Evolutionary conservation across 768 basidiomycete species (phyloP).

Genomic region (Calocera cornea): DNA sequence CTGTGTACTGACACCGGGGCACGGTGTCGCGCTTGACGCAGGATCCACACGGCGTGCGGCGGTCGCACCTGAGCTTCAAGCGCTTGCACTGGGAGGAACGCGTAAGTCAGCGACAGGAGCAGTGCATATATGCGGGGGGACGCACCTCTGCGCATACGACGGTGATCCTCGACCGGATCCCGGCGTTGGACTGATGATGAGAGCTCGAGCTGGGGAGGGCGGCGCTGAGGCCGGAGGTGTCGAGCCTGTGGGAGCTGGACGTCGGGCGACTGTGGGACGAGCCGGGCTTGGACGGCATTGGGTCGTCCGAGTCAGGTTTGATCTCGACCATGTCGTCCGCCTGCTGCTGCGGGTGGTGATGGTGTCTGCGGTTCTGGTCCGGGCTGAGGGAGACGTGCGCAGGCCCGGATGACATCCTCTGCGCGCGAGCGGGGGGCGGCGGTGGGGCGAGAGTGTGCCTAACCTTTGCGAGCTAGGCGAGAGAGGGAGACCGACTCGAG

Average conservation of each 20-base stretch:
- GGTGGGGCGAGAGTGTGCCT: neutral
- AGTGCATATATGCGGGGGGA: conserved; percentile 8
- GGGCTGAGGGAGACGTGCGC: neutral
- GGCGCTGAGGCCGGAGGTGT: neutral
- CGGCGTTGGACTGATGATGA: neutral
- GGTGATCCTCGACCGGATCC: conserved; percentile 44
- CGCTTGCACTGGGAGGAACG: conserved; percentile 54
- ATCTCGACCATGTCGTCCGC: neutral
- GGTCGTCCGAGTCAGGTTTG: neutral
- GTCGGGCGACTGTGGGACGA: neutral
- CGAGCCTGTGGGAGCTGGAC: neutral
- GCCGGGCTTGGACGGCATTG: neutral
- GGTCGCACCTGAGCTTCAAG: conserved; percentile 73
- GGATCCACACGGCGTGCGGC: conserved; percentile 59
- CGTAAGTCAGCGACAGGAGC: neutral
- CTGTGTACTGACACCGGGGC: conserved; percentile 58
- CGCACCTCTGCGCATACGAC: conserved; percentile 70
- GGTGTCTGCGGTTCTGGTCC: neutral
- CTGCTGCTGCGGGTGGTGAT: neutral
- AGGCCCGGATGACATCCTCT: neutral
- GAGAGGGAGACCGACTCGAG: neutral
- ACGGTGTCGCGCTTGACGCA: conserved; percentile 71
- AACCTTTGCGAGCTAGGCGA: neutral
- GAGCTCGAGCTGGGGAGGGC: neutral
- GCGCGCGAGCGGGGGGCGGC: neutral